Evolutionary conservation across 257 asterid species (phyloP).

Genomic region (Striga asiatica): DNA sequence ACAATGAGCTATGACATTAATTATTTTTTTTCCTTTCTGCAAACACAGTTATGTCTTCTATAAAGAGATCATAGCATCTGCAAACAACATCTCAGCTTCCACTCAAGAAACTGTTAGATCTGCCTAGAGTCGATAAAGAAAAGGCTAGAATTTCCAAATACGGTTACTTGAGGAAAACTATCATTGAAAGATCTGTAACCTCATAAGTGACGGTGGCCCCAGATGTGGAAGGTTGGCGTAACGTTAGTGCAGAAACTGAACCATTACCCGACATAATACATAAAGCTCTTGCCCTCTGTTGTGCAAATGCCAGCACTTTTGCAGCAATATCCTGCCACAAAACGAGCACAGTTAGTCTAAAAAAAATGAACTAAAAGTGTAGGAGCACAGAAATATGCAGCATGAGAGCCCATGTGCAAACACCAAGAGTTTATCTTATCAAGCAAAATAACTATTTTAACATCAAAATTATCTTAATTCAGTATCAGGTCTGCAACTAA

Average conservation of each 20-base stretch:
- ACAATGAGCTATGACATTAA: not conserved
- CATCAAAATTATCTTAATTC: no score
- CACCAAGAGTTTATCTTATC: no score
- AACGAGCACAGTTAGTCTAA: no score
- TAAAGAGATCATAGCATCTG: not conserved
- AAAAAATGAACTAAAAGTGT: no score
- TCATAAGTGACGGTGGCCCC: slow-evolving; percentile 63
- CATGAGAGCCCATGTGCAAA: no score
- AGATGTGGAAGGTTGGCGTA: slow-evolving; percentile 64
- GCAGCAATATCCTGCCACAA: slow-evolving; percentile 72
- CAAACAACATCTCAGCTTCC: not conserved
- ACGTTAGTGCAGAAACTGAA: slow-evolving; percentile 60
- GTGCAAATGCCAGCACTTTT: slow-evolving; percentile 79
- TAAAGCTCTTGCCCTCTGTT: slow-evolving; percentile 88
- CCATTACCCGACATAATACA: slow-evolving; percentile 87
- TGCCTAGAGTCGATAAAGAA: no score
- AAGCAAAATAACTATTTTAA: no score
- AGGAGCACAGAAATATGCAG: no score
- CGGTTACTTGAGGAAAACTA: slow-evolving; percentile 7
- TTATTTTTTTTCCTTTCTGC: no score
- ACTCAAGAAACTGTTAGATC: no score
- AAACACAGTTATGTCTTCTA: no score
- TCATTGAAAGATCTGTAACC: slow-evolving; percentile 30
- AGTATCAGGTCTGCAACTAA: not conserved
- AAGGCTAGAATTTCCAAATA: not conserved